Conservation (phyloP, 108 stramenopile species). For the Mediolabrus comicus region DNA sequence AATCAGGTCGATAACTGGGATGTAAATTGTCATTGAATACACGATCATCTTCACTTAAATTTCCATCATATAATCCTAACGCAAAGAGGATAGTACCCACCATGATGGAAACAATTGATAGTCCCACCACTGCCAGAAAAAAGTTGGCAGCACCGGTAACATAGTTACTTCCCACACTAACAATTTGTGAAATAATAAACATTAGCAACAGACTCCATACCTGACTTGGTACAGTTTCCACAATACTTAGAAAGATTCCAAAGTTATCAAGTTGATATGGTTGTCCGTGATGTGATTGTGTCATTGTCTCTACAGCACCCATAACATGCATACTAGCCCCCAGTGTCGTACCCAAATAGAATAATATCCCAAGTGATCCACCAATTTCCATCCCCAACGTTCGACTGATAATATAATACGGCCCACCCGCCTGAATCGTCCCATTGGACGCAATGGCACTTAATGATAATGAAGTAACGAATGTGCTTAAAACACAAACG, state of each 20-base stretch:
- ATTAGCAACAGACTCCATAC: conserved; percentile 44
- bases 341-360: conserved; percentile 72
- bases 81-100: conserved; percentile 59
- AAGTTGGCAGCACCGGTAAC: conserved; percentile 51
- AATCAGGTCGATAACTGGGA: conserved; percentile 50
- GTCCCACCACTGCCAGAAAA: conserved; percentile 54
- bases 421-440: conserved; percentile 70
- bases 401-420: conserved; percentile 75
- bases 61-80: conserved; percentile 34
- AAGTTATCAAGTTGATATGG: background rate
- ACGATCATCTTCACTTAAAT: conserved; percentile 30
- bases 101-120: conserved; percentile 47
- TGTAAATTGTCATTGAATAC: conserved; percentile 49
- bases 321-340: conserved; percentile 66
- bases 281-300: conserved; percentile 8
- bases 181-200: conserved; percentile 38
- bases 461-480: conserved; percentile 67
- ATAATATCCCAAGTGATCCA: conserved; percentile 70
- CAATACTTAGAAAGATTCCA: background rate
- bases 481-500: conserved; percentile 53
- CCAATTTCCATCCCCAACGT: conserved; percentile 78
- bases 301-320: conserved; percentile 72
- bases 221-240: conserved; percentile 8
- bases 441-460: conserved; percentile 84
- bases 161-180: conserved; percentile 59